A percentile compares a stretch with the other conserved stretches of the same genome.
Evolutionary conservation across 495 filamentous ascomycete genomes (phyloP).

Genomic region (Lasiosphaeria ovina): DNA sequence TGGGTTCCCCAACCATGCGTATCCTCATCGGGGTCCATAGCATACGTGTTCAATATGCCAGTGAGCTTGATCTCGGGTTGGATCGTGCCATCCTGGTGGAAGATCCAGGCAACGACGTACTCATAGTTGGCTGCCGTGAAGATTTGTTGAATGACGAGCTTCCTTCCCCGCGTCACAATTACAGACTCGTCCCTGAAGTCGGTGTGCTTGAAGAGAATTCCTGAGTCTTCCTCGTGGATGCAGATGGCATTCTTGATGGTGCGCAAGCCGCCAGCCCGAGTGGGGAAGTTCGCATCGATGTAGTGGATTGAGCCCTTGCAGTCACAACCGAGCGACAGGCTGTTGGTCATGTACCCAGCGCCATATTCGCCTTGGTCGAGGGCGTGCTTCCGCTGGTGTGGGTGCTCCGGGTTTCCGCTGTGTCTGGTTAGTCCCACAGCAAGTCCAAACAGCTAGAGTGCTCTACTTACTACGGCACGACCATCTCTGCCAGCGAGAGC

Average conservation of each 20-base stretch:
- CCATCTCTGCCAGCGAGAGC: slow-evolving; percentile 94
- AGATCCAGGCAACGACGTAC: slow-evolving; percentile 89
- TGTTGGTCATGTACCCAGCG: slow-evolving; percentile 95
- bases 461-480: slow-evolving; percentile 71
- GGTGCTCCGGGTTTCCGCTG: slow-evolving; percentile 81
- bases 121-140: slow-evolving; percentile 98
- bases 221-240: slow-evolving; percentile 92
- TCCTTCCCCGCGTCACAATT: slow-evolving; percentile 83
- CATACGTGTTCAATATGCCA: slow-evolving; percentile 91
- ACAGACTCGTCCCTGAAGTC: slow-evolving; percentile 90
- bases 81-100: slow-evolving; percentile 91
- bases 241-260: slow-evolving; percentile 96
- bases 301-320: slow-evolving; percentile 96
- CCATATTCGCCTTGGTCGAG: slow-evolving; percentile 95
- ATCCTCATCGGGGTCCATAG: slow-evolving; percentile 80
- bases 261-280: slow-evolving; percentile 68
- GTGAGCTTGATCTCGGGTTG: slow-evolving; percentile 95
- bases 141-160: slow-evolving; percentile 86
- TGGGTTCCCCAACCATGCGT: slow-evolving; percentile 89
- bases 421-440: slow-evolving; percentile 1
- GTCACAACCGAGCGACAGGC: slow-evolving; percentile 83
- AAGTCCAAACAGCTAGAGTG: not conserved
- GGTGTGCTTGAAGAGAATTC: slow-evolving; percentile 93
- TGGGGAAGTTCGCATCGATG: slow-evolving; percentile 78
- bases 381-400: slow-evolving; percentile 91